A percentile compares a stretch with the other conserved stretches of the same genome.
Evolutionary conservation across 495 filamentous ascomycete species (phyloP).

Genomic region (Schizothecium vesticola): DNA sequence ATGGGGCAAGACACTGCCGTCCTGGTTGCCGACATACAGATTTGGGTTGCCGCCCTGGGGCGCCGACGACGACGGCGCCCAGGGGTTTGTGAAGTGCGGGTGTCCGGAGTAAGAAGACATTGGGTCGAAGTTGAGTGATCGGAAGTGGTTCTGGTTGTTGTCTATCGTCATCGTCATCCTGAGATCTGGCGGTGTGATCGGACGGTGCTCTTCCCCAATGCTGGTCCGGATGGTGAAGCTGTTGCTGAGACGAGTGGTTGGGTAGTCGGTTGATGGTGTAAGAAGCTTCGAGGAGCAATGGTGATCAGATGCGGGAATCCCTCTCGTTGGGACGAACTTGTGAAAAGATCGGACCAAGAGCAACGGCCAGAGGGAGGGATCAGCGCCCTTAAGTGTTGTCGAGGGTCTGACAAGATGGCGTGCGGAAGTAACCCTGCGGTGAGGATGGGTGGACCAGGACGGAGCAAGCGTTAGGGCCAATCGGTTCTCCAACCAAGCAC

Average conservation of each 20-base stretch:
- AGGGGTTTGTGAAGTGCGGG: conserved; percentile 92
- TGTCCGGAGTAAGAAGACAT: conserved; percentile 54
- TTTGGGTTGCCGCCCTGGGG: conserved; percentile 44
- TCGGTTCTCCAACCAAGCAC: conserved; percentile 34
- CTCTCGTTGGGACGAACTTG: conserved; percentile 27
- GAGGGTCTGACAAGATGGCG: conserved; percentile 36
- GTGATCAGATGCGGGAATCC: conserved; percentile 50
- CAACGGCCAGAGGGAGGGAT: conserved; percentile 54
- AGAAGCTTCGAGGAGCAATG: conserved; percentile 29
- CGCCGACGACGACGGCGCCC: conserved; percentile 50
- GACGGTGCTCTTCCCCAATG: neutral
- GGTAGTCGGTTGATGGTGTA: conserved; percentile 16
- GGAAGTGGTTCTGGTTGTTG: conserved; percentile 73
- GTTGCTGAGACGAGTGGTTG: conserved; percentile 2
- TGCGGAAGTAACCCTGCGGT: conserved; percentile 30
- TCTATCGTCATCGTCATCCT: conserved; percentile 86
- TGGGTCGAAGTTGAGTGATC: conserved; percentile 75
- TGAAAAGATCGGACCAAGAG: conserved; percentile 36
- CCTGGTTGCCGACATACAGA: conserved; percentile 46
- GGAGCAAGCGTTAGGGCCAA: conserved; percentile 26
- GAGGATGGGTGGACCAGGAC: conserved; percentile 16
- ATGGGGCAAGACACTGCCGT: conserved; percentile 25
- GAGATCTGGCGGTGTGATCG: conserved; percentile 9
- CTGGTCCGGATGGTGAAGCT: neutral
- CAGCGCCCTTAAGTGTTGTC: conserved; percentile 70